These are phyloP conservation scores for Quercus suber DNA, from an alignment of 306 rosid species.

Conservation along the genomic window DNA sequence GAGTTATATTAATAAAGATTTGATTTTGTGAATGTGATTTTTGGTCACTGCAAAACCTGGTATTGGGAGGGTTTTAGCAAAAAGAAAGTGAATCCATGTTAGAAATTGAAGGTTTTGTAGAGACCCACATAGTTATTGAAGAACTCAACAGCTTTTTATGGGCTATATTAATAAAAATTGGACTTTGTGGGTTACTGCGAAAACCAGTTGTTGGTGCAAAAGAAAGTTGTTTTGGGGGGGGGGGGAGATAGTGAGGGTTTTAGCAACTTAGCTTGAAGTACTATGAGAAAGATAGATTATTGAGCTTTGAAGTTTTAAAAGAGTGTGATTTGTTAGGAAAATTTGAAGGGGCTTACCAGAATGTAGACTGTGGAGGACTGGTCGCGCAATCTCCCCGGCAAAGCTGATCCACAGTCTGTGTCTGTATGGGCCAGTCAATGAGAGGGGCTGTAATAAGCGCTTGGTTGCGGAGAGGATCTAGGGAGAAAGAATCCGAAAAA, in stretches of 20 bases:
- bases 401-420: not conserved
- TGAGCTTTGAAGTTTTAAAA: not conserved
- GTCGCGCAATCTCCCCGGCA: not conserved
- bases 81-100: too few relatives aligned
- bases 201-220: not conserved
- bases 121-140: too few relatives aligned
- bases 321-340: not conserved
- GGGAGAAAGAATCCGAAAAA: not conserved
- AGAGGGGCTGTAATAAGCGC: not conserved
- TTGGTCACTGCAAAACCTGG: not conserved
- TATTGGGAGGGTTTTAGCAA: not conserved
- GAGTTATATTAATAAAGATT: not conserved
- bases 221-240: not conserved
- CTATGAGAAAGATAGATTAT: not conserved
- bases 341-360: not conserved
- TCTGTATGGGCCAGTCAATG: not conserved
- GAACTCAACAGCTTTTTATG: too few relatives aligned
- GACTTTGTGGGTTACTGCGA: too few relatives aligned
- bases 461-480: not conserved
- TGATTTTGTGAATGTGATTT: not conserved
- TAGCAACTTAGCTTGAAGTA: not conserved
- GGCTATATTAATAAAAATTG: too few relatives aligned
- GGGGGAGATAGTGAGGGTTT: not conserved
- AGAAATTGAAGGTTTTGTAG: too few relatives aligned
- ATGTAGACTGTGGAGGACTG: not conserved